Evolutionary conservation across 768 basidiomycete species (phyloP).

Genomic region (Boletus reticuloceps): DNA sequence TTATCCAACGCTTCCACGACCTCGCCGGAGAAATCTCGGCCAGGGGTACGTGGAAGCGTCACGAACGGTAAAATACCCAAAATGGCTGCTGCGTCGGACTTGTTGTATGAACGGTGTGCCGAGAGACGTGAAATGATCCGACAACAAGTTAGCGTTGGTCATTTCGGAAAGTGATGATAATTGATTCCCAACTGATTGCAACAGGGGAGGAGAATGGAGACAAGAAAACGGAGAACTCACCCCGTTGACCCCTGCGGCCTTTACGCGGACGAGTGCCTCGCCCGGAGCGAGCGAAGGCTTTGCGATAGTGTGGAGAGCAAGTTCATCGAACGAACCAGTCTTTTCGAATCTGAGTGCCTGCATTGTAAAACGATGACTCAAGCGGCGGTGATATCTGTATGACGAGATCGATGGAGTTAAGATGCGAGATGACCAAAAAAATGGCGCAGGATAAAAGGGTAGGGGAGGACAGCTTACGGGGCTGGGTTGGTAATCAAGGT

Average conservation of each 20-base stretch:
- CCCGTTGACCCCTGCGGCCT: slow-evolving; percentile 33
- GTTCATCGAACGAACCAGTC: slow-evolving; percentile 30
- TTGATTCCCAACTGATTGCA: no score
- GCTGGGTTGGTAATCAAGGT: not conserved
- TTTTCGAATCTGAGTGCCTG: slow-evolving; percentile 33
- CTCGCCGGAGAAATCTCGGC: slow-evolving; percentile 35
- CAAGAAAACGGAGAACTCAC: slow-evolving; percentile 16
- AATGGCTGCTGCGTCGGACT: slow-evolving; percentile 32
- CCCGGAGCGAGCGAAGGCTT: slow-evolving; percentile 30
- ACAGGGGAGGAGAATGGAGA: not conserved
- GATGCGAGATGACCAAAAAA: not conserved
- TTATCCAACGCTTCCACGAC: slow-evolving; percentile 32
- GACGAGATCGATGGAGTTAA: not conserved
- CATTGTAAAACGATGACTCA: slow-evolving; percentile 18
- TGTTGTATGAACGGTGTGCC: no score
- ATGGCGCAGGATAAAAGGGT: not conserved
- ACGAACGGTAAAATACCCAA: slow-evolving; percentile 30
- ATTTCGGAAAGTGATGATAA: no score
- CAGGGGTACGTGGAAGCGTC: slow-evolving; percentile 30
- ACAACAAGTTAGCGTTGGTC: not conserved
- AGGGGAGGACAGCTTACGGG: slow-evolving; percentile 1
- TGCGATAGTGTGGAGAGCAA: slow-evolving; percentile 20
- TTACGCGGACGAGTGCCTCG: slow-evolving; percentile 33
- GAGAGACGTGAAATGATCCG: not conserved
- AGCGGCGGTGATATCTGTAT: not conserved